Evolutionary conservation across 768 basidiomycete species (phyloP), one percentile per base, ranked within the genome.

Genomic region (Mycena belliarum): DNA sequence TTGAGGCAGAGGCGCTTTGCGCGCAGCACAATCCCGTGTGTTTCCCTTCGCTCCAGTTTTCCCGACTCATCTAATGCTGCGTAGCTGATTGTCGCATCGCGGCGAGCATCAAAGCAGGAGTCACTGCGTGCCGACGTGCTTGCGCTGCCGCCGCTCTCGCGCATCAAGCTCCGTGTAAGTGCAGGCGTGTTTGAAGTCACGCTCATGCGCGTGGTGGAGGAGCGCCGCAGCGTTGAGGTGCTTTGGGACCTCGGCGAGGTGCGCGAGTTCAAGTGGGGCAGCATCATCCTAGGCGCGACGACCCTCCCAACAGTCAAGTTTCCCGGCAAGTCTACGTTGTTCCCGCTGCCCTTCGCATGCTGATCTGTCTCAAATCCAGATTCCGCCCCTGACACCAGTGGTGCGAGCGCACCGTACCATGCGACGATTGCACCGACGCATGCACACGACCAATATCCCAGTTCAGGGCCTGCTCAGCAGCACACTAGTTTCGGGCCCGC

Each of bases 1-100:
- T 80, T 9, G 86, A 86, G 64, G 82, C 92, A 5, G 85, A 91
- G 63, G 76, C 93, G 14, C 71, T 95, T 4, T 98, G 95, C 68
- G 75, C 87, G 2, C 88, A 90, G 64, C 95, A 98, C 68, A 98
- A 97, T 65, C 94, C 94, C 10, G 95, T 95, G 69, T 61, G 92
- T 79, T 40, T 49, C 50, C 16, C 38, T 46, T 40, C 45, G 26
- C 18, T 50, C 46, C 35, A 48, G 33, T 46, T 32, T 5, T 10
- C 14, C 18, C 37, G 12, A 14, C 33, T 29, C 45, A 29, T 20
- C 55, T 49, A 38, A 49, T 59, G 10, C 62, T 15, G 15, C 29
- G 18, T 63, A 95, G 93, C 86, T 81, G 44, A 76, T 90, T 52
- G 82, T 88, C 25, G 89, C 90, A 41, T 82, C 82, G 29, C 91